Evolutionary conservation across 176 grass and related monocot species (phyloP).

Genomic region (Cenchrus purpureus): DNA sequence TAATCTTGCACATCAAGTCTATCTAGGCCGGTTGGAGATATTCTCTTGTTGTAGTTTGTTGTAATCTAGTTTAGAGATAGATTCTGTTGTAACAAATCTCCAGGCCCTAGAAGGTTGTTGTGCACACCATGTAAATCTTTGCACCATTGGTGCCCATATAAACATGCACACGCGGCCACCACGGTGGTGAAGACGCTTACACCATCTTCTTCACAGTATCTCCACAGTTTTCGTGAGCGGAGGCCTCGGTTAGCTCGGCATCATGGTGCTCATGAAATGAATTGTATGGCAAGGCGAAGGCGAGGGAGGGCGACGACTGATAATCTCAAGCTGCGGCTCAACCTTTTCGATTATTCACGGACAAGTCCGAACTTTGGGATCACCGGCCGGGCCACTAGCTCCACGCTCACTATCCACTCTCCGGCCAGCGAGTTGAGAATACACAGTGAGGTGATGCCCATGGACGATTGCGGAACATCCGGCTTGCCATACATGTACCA

Average conservation of each 20-base stretch:
- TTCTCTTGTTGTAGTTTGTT: no score
- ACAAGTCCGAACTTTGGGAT: constrained; percentile 58
- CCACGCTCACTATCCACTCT: constrained; percentile 61
- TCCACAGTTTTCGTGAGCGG: background rate
- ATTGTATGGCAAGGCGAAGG: background rate
- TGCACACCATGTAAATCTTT: no score
- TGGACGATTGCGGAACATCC: constrained; percentile 57
- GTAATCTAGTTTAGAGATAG: no score
- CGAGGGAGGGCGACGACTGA: background rate
- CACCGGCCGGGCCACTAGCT: constrained; percentile 71
- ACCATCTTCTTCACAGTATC: no score
- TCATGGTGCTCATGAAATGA: constrained; percentile 13
- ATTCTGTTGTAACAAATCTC: no score
- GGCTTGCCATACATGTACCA: constrained; percentile 96
- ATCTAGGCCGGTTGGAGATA: no score
- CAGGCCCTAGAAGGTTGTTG: no score
- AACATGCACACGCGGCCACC: no score
- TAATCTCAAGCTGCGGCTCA: constrained; percentile 18
- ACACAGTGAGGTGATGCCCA: constrained; percentile 41
- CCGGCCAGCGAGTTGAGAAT: constrained; percentile 61
- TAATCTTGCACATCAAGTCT: no score
- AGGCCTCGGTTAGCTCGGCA: background rate
- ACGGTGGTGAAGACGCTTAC: no score
- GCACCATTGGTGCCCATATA: no score
- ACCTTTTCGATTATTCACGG: constrained; percentile 59